phyloP scores from a whole-genome alignment of 176 grass and related monocot genomes.

The Phyllostachys edulis region DNA sequence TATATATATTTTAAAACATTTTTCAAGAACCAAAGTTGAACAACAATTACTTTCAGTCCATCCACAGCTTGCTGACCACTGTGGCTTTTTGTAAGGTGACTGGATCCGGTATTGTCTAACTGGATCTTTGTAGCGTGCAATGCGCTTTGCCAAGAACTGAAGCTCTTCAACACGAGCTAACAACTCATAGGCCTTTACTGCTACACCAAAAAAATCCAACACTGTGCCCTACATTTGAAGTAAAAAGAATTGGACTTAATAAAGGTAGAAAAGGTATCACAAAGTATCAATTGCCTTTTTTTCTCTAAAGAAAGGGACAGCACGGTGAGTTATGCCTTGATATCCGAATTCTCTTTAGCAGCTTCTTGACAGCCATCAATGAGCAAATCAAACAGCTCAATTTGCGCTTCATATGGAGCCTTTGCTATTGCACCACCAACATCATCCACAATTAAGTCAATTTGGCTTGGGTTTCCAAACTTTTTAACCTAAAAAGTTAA shows the following conservation, averaged over 20 bases:
- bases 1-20: neutral
- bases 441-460: constrained; percentile 75
- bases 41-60: constrained; percentile 85
- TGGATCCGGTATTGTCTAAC: constrained; percentile 89
- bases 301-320: neutral
- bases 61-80: constrained; percentile 98
- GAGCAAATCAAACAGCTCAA: constrained; percentile 87
- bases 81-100: constrained; percentile 87
- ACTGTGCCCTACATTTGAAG: constrained; percentile 71
- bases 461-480: constrained; percentile 85
- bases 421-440: constrained; percentile 77
- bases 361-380: constrained; percentile 95
- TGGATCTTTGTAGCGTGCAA: constrained; percentile 96
- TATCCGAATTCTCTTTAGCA: constrained; percentile 73
- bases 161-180: constrained; percentile 91
- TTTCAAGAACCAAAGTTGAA: constrained; percentile 30
- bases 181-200: constrained; percentile 87
- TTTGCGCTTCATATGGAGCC: constrained; percentile 64
- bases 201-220: constrained; percentile 95
- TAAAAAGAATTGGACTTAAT: constrained; percentile 25
- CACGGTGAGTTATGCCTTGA: constrained; percentile 54
- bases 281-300: neutral
- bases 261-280: neutral
- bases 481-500: constrained; percentile 78
- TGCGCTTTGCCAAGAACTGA: constrained; percentile 86